These are phyloP conservation scores for Colletotrichum sp. DNA, from an alignment of 2,329 filamentous ascomycete species.

Conservation along the genomic window DNA sequence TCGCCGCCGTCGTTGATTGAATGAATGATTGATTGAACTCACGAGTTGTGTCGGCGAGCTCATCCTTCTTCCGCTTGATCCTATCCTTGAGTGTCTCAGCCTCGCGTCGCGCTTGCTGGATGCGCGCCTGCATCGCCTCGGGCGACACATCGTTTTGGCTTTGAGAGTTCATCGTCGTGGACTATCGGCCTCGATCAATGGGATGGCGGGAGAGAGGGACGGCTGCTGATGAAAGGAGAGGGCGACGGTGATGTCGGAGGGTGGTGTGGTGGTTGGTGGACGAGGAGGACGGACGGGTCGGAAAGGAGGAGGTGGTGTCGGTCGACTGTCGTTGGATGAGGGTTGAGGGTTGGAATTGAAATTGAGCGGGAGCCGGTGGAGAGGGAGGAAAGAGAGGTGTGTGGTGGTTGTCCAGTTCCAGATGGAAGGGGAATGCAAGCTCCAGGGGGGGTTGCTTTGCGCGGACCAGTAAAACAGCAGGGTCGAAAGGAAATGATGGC, in stretches of 20 bases:
- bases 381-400: constrained; percentile 23
- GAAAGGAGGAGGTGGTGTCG: constrained; percentile 13
- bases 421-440: constrained; percentile 26
- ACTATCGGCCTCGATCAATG: constrained; percentile 7
- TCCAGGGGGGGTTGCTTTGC: constrained; percentile 23
- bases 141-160: constrained; percentile 69
- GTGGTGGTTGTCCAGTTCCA: constrained; percentile 21
- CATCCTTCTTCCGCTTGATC: constrained; percentile 99
- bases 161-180: constrained; percentile 59
- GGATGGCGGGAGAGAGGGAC: constrained; percentile 14
- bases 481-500: constrained; percentile 24
- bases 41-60: constrained; percentile 97
- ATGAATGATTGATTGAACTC: constrained; percentile 51
- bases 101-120: constrained; percentile 92
- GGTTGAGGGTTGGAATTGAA: constrained; percentile 20
- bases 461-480: constrained; percentile 23
- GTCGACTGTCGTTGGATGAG: constrained; percentile 21
- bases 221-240: not conserved
- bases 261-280: constrained; percentile 7
- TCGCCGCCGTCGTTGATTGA: not conserved
- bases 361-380: constrained; percentile 19
- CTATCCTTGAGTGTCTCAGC: constrained; percentile 97
- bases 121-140: constrained; percentile 89
- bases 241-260: not conserved
- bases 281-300: constrained; percentile 16